Percentiles rank a stretch among this genome's conserved stretches.
Evolutionary conservation across 1,284 basidiomycete species (phyloP).

Genomic region (Porodaedalea pini): DNA sequence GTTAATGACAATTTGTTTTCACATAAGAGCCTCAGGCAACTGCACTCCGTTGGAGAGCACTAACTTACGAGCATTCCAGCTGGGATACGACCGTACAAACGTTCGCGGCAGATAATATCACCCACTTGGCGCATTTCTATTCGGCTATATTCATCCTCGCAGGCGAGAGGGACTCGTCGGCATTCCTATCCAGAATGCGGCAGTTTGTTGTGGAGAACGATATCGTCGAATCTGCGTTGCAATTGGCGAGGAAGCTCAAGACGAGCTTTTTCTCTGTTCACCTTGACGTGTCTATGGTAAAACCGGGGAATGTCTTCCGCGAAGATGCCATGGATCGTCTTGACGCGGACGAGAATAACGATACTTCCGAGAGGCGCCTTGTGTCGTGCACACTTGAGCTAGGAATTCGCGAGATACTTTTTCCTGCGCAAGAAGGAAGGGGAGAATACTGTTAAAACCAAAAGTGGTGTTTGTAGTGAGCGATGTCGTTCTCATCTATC

Average conservation of each 20-base stretch:
- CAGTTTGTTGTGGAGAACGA: neutral
- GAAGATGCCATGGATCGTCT: neutral
- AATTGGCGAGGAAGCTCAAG: neutral
- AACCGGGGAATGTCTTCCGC: neutral
- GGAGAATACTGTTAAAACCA: neutral
- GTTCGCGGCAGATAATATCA: neutral
- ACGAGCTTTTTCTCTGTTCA: conserved; percentile 1
- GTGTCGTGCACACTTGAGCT: neutral
- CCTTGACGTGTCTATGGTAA: neutral
- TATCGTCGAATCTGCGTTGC: neutral
- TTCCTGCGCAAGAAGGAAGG: neutral
- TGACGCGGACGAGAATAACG: neutral
- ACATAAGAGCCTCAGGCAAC: conserved; percentile 3
- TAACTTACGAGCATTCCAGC: neutral
- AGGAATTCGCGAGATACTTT: neutral
- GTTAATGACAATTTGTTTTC: neutral
- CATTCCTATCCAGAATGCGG: neutral
- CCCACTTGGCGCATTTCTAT: neutral
- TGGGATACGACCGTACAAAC: neutral
- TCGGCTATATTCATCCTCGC: neutral
- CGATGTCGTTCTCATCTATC: neutral
- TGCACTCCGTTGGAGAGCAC: conserved; percentile 5
- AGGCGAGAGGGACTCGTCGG: neutral
- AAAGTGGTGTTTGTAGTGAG: neutral
- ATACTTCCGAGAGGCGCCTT: neutral